Evolutionary conservation across 2,329 filamentous ascomycete genomes (phyloP).

Genomic region (Cladosporium oxysporum): DNA sequence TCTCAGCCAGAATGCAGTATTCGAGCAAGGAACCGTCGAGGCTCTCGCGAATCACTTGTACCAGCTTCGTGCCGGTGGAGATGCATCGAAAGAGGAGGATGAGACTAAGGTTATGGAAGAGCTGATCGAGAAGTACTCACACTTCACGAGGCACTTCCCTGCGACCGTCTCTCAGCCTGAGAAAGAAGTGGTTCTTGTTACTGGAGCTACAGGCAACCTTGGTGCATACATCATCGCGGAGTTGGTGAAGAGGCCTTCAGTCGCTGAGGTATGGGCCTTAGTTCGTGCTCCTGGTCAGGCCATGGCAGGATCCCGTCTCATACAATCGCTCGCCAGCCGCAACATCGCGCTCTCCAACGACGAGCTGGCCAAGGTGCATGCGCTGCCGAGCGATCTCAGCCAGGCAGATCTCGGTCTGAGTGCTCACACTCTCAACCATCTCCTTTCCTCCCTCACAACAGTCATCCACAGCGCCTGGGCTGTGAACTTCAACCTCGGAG

Average conservation of each 20-base stretch:
- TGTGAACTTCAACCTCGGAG: constrained; percentile 59
- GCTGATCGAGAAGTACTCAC: constrained; percentile 50
- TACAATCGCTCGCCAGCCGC: constrained; percentile 39
- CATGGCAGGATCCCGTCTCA: constrained; percentile 38
- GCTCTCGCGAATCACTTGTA: constrained; percentile 50
- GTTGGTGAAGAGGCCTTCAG: constrained; percentile 33
- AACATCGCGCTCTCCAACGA: constrained; percentile 38
- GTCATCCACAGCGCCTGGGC: constrained; percentile 56
- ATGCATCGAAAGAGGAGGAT: constrained; percentile 35
- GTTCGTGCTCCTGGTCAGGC: constrained; percentile 49
- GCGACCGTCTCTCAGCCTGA: constrained; percentile 15
- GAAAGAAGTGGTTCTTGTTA: constrained; percentile 48
- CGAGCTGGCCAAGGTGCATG: constrained; percentile 38
- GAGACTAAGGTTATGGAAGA: constrained; percentile 48
- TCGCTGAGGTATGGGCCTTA: constrained; percentile 52
- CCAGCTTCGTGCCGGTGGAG: constrained; percentile 44
- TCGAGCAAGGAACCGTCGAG: constrained; percentile 56
- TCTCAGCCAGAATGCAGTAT: constrained; percentile 57
- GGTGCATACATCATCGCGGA: constrained; percentile 59
- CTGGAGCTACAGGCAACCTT: constrained; percentile 66
- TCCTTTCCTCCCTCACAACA: constrained; percentile 39
- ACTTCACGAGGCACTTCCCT: constrained; percentile 37
- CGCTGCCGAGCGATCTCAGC: constrained; percentile 45
- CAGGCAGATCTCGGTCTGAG: constrained; percentile 45
- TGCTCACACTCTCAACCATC: constrained; percentile 23